Base-by-base conservation (phyloP, 1,284 basidiomycete species). In the Golubevia pallescens region DNA sequence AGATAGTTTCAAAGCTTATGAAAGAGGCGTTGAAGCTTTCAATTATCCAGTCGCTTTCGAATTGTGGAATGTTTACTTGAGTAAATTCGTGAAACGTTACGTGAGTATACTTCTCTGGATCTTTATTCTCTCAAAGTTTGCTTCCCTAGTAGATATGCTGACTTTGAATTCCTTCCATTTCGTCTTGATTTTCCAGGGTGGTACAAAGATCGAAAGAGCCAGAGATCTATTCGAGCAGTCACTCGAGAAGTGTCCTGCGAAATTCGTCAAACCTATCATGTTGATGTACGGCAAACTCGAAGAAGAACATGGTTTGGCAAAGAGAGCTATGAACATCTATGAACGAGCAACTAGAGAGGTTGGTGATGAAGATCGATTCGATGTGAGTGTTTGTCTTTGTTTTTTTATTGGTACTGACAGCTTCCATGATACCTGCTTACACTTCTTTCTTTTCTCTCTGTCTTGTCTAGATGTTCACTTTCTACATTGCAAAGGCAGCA, bases 181-280 rank as follows among this genome's bases (percentile, higher is more conserved):
- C 24, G 21, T 5, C 62, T 59, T 24, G 3, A 20, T 13, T 48
- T 20, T 7, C 16, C 62, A 64, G 62, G 83, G 80, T 34, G 83
- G 80, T 55, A 67, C 62, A 58, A 84, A 81, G 68, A 71, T 85
- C 55, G 83, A 85, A 61, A 75, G 83, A 1, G 78, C 83, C 16
- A 71, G 83, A 14, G 81, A 85, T 60, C 58, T 85, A 61, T 85
- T 85, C 63, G 83, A 85, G 67, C 83, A 85, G 56, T 80, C 83
- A 19, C 61, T 85, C 48, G 80, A 79, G 42, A 75, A 73, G 62
- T 84, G 81, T 51, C 81, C 81, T 1, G 63, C 81, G 7, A 75
- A 80, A 19, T 80, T 81, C 58, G 73, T 69, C 70, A 81, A 82
- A 66, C 72, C 79, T 48, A 62, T 85, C 24, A 69, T 74, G 66